Evolutionary conservation across 192 early-diverging fungal species (phyloP).

Genomic region (Coemansia sp.): DNA sequence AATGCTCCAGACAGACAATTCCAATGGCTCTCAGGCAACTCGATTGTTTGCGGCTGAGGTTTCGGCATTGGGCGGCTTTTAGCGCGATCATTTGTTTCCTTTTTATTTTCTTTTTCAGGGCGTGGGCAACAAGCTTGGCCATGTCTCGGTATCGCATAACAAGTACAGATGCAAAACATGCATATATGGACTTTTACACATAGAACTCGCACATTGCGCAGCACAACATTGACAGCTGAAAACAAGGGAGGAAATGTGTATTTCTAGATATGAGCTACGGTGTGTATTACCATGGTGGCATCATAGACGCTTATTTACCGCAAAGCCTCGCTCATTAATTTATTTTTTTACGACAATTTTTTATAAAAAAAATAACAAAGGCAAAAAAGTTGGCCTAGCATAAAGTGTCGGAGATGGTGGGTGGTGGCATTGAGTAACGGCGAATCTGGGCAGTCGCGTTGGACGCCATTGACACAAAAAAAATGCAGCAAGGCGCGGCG

Average conservation of each 20-base stretch:
- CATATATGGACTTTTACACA: background rate
- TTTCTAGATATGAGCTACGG: background rate
- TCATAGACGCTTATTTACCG: slow-evolving; percentile 1
- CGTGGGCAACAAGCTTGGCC: background rate
- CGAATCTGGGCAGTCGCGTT: background rate
- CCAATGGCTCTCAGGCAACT: background rate
- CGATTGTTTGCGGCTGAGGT: slow-evolving; percentile 1
- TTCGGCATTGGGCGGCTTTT: slow-evolving; percentile 10
- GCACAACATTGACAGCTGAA: background rate
- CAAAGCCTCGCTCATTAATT: slow-evolving; percentile 7
- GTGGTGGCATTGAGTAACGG: slow-evolving; percentile 4
- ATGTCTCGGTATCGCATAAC: background rate
- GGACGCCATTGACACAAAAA: slow-evolving; percentile 2
- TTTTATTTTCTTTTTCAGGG: background rate
- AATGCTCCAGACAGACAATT: background rate
- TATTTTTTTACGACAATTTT: background rate
- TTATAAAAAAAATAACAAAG: background rate
- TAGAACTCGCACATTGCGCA: slow-evolving; percentile 1
- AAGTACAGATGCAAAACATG: background rate
- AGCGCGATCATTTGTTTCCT: slow-evolving; percentile 8
- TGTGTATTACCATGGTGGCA: background rate
- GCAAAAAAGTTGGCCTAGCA: background rate
- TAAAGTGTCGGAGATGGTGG: background rate
- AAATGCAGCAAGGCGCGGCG: slow-evolving; percentile 1
- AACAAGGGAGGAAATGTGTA: background rate